These are phyloP conservation scores for Ulota crispa DNA, from an alignment of 225 moss, liverwort and hornwort species.

Conservation along the genomic window DNA sequence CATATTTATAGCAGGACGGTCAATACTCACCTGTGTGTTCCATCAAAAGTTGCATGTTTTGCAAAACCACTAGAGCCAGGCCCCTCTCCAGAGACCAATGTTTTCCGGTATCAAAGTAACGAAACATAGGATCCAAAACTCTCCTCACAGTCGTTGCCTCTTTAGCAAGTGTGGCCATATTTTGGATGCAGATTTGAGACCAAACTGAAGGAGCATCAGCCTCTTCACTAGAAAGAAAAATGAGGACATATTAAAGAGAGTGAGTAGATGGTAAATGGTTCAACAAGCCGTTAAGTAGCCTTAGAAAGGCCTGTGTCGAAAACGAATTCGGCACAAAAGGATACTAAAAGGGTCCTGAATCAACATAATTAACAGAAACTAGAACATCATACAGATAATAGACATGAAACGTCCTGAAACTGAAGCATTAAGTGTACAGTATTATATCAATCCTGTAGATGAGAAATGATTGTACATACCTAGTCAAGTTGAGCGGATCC, in stretches of 20 bases:
- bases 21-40: slow-evolving; percentile 67
- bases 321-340: background rate
- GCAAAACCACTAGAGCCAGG: slow-evolving; percentile 63
- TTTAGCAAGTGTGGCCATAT: slow-evolving; percentile 80
- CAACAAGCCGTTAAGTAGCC: background rate
- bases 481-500: slow-evolving; percentile 64
- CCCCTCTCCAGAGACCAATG: slow-evolving; percentile 81
- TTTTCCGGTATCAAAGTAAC: slow-evolving; percentile 66
- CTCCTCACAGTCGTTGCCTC: slow-evolving; percentile 80
- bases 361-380: background rate
- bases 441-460: background rate
- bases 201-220: slow-evolving; percentile 72
- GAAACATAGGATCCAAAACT: slow-evolving; percentile 87
- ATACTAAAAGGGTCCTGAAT: background rate
- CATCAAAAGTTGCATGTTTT: slow-evolving; percentile 84
- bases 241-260: background rate
- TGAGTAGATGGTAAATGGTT: background rate
- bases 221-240: slow-evolving; percentile 49
- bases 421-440: background rate
- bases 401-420: background rate
- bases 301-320: background rate
- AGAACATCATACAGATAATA: background rate
- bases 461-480: slow-evolving; percentile 32
- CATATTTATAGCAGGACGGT: background rate
- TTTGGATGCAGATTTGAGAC: slow-evolving; percentile 85